These are phyloP conservation scores for Penicillium simplicissimum DNA, from an alignment of 495 filamentous ascomycete genomes.

Conservation along the genomic window DNA sequence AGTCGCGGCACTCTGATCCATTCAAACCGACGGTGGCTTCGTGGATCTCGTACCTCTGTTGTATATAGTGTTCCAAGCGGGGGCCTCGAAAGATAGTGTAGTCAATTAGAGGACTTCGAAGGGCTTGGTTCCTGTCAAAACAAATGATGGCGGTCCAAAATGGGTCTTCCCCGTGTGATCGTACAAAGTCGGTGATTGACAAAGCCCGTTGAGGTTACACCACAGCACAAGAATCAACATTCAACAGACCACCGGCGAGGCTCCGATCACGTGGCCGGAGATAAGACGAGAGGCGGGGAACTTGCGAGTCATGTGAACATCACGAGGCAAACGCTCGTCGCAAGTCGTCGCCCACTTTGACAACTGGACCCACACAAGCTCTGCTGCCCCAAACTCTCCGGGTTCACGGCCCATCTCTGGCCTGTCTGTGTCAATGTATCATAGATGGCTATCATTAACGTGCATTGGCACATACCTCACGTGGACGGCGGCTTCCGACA, in stretches of 20 bases:
- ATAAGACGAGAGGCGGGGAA: background rate
- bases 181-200: too few species aligned
- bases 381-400: background rate
- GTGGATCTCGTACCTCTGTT: too few species aligned
- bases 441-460: background rate
- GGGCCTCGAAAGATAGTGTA: too few species aligned
- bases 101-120: too few species aligned
- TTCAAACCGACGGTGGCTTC: too few species aligned
- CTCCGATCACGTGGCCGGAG: background rate
- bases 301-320: background rate
- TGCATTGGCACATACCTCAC: background rate
- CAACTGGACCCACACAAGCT: background rate
- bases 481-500: background rate
- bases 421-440: background rate
- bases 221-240: too few species aligned
- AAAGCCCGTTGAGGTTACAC: too few species aligned
- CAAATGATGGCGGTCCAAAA: too few species aligned
- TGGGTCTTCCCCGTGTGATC: too few species aligned
- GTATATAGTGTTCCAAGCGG: too few species aligned
- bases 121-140: too few species aligned
- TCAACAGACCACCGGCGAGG: background rate
- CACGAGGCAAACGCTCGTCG: background rate
- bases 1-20: too few species aligned
- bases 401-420: background rate
- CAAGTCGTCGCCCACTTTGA: background rate